phyloP scores from a whole-genome alignment of 306 rosid genomes.

The Dryas octopetala region DNA sequence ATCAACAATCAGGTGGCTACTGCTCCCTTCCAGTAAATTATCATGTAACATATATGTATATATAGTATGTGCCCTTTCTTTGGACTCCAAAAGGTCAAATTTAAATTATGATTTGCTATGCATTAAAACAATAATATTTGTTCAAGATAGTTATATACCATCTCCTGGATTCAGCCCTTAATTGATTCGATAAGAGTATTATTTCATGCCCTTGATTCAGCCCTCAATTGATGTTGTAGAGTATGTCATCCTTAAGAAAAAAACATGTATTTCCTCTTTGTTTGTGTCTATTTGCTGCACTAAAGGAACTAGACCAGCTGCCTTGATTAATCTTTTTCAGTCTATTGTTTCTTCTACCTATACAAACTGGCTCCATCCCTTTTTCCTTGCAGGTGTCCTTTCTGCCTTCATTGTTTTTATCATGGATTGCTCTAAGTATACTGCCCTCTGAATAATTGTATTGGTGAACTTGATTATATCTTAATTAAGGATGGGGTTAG shows the following conservation, averaged over 20 bases:
- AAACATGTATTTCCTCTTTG: too few species aligned
- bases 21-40: slow-evolving; percentile 19
- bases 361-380: too few species aligned
- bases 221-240: background rate
- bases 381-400: too few species aligned
- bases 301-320: too few species aligned
- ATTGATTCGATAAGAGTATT: background rate
- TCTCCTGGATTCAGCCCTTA: background rate
- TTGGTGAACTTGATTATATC: too few species aligned
- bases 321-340: too few species aligned
- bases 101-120: slow-evolving; percentile 7
- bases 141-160: background rate
- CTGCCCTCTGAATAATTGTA: too few species aligned
- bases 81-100: background rate
- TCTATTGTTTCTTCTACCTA: too few species aligned
- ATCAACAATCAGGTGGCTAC: slow-evolving; percentile 60
- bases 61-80: background rate
- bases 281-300: too few species aligned
- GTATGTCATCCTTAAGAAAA: background rate
- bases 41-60: background rate
- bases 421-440: too few species aligned
- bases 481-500: too few species aligned
- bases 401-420: too few species aligned
- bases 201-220: background rate
- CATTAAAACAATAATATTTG: background rate